Evolutionary conservation across 768 basidiomycete genomes (phyloP).

Genomic region (Lactarius sp.): DNA sequence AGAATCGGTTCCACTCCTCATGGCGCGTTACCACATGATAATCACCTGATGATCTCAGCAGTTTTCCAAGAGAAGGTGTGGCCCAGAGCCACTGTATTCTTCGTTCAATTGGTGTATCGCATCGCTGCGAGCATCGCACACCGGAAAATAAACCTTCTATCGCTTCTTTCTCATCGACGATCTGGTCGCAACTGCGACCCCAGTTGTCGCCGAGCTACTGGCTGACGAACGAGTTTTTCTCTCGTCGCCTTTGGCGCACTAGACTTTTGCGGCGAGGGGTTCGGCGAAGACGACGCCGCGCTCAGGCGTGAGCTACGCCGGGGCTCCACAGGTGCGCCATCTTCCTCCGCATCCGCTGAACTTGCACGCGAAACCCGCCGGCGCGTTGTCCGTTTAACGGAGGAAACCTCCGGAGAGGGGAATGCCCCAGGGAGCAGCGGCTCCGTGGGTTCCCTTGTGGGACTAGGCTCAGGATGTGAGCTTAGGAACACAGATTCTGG

Average conservation of each 20-base stretch:
- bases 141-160: neutral
- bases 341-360: constrained; percentile 18
- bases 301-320: constrained; percentile 26
- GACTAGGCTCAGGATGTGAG: neutral
- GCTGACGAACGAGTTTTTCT: constrained; percentile 10
- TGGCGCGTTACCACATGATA: no score
- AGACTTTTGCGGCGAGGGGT: constrained; percentile 22
- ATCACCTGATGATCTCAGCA: no score
- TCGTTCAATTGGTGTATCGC: neutral
- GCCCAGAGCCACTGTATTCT: no score
- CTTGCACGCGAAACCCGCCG: constrained; percentile 10
- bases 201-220: constrained; percentile 18
- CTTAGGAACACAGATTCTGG: constrained; percentile 16
- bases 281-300: constrained; percentile 23
- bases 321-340: neutral
- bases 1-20: no score
- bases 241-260: constrained; percentile 14
- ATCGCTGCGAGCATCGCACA: neutral
- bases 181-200: constrained; percentile 20
- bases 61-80: no score
- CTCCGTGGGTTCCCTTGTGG: constrained; percentile 13
- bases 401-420: constrained; percentile 16
- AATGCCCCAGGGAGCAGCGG: constrained; percentile 19
- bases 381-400: constrained; percentile 22
- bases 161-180: constrained; percentile 21